Evolutionary conservation across 495 filamentous ascomycete genomes (phyloP).

Genomic region (Aspergillus leporis): DNA sequence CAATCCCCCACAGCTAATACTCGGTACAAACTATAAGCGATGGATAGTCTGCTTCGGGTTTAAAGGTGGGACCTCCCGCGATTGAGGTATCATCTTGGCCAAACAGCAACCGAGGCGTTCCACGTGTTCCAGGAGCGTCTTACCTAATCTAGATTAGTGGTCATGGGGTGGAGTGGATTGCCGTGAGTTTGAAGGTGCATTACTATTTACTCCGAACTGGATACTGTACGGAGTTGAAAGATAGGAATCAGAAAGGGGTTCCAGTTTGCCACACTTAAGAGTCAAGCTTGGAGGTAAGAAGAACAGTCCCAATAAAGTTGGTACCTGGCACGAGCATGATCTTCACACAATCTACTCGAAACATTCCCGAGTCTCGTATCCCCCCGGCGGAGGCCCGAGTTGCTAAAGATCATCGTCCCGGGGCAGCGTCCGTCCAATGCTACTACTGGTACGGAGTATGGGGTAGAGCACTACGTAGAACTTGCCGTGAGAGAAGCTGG

Average conservation of each 20-base stretch:
- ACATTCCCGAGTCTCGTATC: background rate
- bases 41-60: background rate
- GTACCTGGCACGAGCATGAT: background rate
- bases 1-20: background rate
- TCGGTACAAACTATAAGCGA: too few relatives aligned
- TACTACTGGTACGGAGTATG: too few relatives aligned
- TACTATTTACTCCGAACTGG: too few relatives aligned
- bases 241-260: too few relatives aligned
- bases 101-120: background rate
- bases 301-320: background rate
- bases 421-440: background rate
- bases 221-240: background rate
- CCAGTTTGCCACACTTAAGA: too few relatives aligned
- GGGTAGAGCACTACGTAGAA: background rate
- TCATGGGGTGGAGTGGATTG: background rate
- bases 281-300: background rate
- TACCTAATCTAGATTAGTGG: too few relatives aligned
- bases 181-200: background rate
- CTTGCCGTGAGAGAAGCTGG: background rate
- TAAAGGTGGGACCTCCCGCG: background rate
- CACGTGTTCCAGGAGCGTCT: background rate
- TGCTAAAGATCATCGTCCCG: background rate
- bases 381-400: background rate
- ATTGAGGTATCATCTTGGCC: background rate
- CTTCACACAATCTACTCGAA: background rate